phyloP scores from a whole-genome alignment of 441 rosid species.

The Pelargonium myrrhifolium region DNA sequence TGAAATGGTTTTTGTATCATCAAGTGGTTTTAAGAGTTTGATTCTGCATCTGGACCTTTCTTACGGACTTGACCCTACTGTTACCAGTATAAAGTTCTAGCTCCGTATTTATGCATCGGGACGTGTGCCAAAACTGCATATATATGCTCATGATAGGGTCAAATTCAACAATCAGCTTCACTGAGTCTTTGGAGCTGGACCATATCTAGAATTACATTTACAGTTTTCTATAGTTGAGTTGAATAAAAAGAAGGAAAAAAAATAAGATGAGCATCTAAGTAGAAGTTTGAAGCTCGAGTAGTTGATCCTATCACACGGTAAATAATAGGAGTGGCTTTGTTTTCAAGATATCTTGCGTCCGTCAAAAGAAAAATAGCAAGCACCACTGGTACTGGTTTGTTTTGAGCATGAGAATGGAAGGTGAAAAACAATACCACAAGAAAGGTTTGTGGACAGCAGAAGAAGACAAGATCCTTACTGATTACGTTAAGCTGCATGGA shows the following conservation, averaged over 20 bases:
- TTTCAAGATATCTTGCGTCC: not conserved
- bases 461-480: slow-evolving; percentile 53
- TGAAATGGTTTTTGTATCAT: not conserved
- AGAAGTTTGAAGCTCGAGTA: not conserved
- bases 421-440: slow-evolving; percentile 27
- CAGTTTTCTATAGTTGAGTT: not conserved
- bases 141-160: not conserved
- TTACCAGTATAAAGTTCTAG: not conserved
- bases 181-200: not conserved
- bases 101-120: not conserved
- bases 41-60: not conserved
- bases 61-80: not conserved
- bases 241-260: not conserved
- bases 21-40: not conserved
- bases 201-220: not conserved
- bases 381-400: not conserved
- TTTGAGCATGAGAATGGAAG: slow-evolving; percentile 13
- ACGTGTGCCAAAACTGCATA: slow-evolving; percentile 12
- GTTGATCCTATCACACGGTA: slow-evolving; percentile 5
- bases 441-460: slow-evolving; percentile 55
- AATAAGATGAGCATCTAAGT: not conserved
- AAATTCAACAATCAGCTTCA: not conserved
- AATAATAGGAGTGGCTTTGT: not conserved
- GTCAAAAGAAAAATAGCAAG: not conserved
- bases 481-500: slow-evolving; percentile 45